A percentile compares a stretch with the other conserved stretches of the same genome.
Evolutionary conservation across 2,329 filamentous ascomycete genomes (phyloP).

Genomic region (Sordariomycetes sp.): DNA sequence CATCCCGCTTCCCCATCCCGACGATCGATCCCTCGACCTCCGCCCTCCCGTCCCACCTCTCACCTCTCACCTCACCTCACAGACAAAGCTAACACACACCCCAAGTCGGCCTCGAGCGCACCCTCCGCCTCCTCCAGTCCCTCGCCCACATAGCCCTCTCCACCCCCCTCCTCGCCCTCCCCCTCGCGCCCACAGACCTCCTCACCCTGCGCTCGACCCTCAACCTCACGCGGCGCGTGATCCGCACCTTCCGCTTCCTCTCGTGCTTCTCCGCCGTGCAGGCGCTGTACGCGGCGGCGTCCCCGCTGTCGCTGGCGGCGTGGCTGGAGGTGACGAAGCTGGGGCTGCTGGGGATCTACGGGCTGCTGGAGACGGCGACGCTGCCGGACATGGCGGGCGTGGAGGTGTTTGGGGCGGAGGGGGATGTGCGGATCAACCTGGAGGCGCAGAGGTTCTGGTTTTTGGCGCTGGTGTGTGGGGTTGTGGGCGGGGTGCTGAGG

Average conservation of each 20-base stretch:
- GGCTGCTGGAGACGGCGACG: constrained; percentile 54
- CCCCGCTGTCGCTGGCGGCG: background rate
- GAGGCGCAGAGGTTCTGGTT: constrained; percentile 65
- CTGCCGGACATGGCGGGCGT: constrained; percentile 41
- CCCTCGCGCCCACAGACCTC: constrained; percentile 12
- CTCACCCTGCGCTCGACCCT: constrained; percentile 26
- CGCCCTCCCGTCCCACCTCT: constrained; percentile 30
- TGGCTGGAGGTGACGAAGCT: constrained; percentile 42
- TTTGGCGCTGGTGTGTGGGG: constrained; percentile 43
- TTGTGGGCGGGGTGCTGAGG: constrained; percentile 29
- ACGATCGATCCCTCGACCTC: background rate
- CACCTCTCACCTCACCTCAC: background rate
- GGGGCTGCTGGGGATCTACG: constrained; percentile 55
- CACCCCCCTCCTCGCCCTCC: constrained; percentile 27
- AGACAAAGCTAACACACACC: background rate
- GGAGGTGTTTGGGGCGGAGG: constrained; percentile 29
- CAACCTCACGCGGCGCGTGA: constrained; percentile 45
- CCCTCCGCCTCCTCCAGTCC: constrained; percentile 46
- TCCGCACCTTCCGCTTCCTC: constrained; percentile 60
- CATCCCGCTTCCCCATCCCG: background rate
- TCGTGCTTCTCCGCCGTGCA: constrained; percentile 35
- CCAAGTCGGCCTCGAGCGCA: constrained; percentile 49
- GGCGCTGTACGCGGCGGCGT: constrained; percentile 16
- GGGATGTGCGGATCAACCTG: constrained; percentile 33
- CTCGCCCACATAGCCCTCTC: constrained; percentile 34